Conservation (phyloP, 1,284 basidiomycete species). For the Clitocybe nebularis region DNA sequence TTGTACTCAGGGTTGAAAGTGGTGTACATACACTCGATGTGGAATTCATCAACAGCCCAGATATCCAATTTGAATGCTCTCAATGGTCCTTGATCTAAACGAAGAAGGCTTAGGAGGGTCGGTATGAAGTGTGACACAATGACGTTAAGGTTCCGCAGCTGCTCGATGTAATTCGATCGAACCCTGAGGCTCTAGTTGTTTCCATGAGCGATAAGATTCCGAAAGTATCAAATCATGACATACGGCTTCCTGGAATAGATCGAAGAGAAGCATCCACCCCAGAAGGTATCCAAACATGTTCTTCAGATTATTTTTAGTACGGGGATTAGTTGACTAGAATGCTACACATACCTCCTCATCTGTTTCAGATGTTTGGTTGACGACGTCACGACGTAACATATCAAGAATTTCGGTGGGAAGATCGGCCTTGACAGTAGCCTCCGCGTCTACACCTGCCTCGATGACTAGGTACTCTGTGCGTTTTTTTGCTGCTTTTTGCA, state of each 20-base stretch:
- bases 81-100: conserved; percentile 53
- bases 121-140: conserved; percentile 72
- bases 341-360: conserved; percentile 34
- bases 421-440: conserved; percentile 43
- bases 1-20: background rate
- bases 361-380: conserved; percentile 36
- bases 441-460: conserved; percentile 76
- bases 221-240: conserved; percentile 24
- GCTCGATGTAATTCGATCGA: conserved; percentile 78
- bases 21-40: conserved; percentile 65
- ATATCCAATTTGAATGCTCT: conserved; percentile 73
- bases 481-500: conserved; percentile 60
- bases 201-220: background rate
- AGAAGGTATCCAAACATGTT: conserved; percentile 68
- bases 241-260: conserved; percentile 85
- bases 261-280: conserved; percentile 87
- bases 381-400: conserved; percentile 51
- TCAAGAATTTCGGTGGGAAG: conserved; percentile 67
- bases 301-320: conserved; percentile 27
- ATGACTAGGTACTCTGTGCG: conserved; percentile 79
- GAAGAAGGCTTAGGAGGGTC: conserved; percentile 66
- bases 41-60: conserved; percentile 86
- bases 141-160: conserved; percentile 71
- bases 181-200: conserved; percentile 70
- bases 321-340: no score